Evolutionary conservation across 1,139 yeast species (phyloP).

Genomic region (Yamadazyma diospyri): DNA sequence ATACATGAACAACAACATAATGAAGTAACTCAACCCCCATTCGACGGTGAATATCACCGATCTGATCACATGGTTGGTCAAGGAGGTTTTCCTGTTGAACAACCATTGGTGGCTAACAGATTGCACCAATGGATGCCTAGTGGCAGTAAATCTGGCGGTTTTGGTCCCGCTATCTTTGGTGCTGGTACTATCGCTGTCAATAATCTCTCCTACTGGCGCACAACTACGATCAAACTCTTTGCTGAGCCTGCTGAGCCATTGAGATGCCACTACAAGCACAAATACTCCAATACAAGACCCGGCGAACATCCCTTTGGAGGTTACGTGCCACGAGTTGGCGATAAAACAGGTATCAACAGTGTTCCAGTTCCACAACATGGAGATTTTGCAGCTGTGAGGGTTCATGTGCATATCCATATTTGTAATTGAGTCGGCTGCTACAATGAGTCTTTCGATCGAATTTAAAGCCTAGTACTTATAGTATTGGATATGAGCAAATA

Average conservation of each 20-base stretch:
- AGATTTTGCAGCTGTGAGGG: slow-evolving; percentile 29
- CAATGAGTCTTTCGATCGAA: too few relatives aligned
- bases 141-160: too few relatives aligned
- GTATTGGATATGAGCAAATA: too few relatives aligned
- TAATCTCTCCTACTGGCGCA: too few relatives aligned
- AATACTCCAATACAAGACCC: slow-evolving; percentile 69
- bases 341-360: slow-evolving; percentile 64
- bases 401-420: slow-evolving; percentile 6
- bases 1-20: slow-evolving; percentile 72
- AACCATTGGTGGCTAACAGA: slow-evolving; percentile 46
- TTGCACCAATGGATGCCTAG: too few relatives aligned
- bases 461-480: too few relatives aligned
- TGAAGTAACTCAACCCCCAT: slow-evolving; percentile 60
- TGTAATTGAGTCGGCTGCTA: too few relatives aligned
- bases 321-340: slow-evolving; percentile 62
- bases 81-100: slow-evolving; percentile 26
- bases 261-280: slow-evolving; percentile 52
- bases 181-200: slow-evolving; percentile 2
- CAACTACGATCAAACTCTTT: slow-evolving; percentile 44
- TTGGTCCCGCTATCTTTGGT: too few relatives aligned
- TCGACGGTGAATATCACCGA: slow-evolving; percentile 50
- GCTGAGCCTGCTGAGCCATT: slow-evolving; percentile 53
- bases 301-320: slow-evolving; percentile 59
- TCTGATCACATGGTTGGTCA: slow-evolving; percentile 48
- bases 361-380: slow-evolving; percentile 43